Conservation (phyloP, 2,329 filamentous ascomycete species). For the Neoscytalidium dimidiatum region DNA sequence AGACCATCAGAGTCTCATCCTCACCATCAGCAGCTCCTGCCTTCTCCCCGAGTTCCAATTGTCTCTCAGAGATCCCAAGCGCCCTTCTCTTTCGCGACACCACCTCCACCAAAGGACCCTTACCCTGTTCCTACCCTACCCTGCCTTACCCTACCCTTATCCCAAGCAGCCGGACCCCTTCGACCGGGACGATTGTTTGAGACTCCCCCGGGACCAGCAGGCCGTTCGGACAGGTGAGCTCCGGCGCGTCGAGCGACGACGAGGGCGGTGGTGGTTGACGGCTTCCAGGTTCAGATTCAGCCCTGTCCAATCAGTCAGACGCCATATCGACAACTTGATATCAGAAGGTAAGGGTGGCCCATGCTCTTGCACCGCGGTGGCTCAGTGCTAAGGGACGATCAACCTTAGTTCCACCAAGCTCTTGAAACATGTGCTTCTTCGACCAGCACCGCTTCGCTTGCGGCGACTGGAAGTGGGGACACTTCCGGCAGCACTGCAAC, state of each 20-base stretch:
- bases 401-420: constrained; percentile 16
- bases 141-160: too few species aligned
- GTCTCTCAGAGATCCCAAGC: constrained; percentile 7
- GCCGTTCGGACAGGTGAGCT: constrained; percentile 11
- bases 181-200: constrained; percentile 6
- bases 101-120: neutral
- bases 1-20: constrained; percentile 19
- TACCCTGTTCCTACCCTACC: too few species aligned
- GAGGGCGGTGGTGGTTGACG: constrained; percentile 11
- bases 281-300: constrained; percentile 2
- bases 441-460: constrained; percentile 84
- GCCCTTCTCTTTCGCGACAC: constrained; percentile 14
- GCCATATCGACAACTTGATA: constrained; percentile 12
- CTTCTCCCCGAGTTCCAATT: constrained; percentile 13
- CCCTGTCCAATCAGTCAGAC: constrained; percentile 21
- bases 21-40: constrained; percentile 16
- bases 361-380: constrained; percentile 15
- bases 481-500: constrained; percentile 89
- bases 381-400: constrained; percentile 10
- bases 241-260: neutral
- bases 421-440: constrained; percentile 83
- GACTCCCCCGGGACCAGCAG: constrained; percentile 6
- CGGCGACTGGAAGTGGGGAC: constrained; percentile 92
- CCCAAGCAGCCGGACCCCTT: neutral
- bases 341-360: constrained; percentile 20